These are phyloP conservation scores for Emmonsia crescens DNA, from an alignment of 2,329 filamentous ascomycete species.

Conservation along the genomic window DNA sequence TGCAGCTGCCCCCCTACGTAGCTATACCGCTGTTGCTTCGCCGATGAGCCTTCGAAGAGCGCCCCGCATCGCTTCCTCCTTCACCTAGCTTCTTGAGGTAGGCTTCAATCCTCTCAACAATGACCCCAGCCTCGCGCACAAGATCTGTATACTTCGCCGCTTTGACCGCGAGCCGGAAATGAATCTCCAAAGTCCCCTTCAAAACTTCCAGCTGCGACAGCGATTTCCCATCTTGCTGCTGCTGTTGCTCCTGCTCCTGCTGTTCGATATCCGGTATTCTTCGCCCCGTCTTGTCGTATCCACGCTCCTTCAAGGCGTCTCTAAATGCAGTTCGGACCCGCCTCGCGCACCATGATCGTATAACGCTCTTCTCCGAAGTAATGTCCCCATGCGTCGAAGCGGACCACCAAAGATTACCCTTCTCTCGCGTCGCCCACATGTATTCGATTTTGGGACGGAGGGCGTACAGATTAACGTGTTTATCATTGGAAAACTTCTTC, in stretches of 20 bases:
- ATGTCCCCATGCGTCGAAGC: constrained; percentile 23
- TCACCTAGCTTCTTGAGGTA: neutral
- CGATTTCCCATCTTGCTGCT: constrained; percentile 5
- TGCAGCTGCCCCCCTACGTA: neutral
- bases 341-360: constrained; percentile 38
- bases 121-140: neutral
- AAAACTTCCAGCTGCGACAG: neutral
- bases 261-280: neutral
- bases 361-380: constrained; percentile 29
- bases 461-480: constrained; percentile 19
- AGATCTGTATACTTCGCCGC: neutral
- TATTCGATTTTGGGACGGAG: constrained; percentile 29
- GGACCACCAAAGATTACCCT: constrained; percentile 39
- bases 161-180: neutral
- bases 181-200: neutral
- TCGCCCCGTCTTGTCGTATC: constrained; percentile 21
- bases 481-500: neutral
- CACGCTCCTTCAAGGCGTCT: constrained; percentile 35
- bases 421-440: constrained; percentile 28
- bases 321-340: constrained; percentile 37
- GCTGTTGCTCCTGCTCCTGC: constrained; percentile 5
- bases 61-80: neutral
- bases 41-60: neutral
- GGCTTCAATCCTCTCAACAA: neutral
- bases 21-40: neutral